These are phyloP conservation scores for Myrmaecium sp. DNA, from an alignment of 2,329 filamentous ascomycete genomes.

Conservation along the genomic window DNA sequence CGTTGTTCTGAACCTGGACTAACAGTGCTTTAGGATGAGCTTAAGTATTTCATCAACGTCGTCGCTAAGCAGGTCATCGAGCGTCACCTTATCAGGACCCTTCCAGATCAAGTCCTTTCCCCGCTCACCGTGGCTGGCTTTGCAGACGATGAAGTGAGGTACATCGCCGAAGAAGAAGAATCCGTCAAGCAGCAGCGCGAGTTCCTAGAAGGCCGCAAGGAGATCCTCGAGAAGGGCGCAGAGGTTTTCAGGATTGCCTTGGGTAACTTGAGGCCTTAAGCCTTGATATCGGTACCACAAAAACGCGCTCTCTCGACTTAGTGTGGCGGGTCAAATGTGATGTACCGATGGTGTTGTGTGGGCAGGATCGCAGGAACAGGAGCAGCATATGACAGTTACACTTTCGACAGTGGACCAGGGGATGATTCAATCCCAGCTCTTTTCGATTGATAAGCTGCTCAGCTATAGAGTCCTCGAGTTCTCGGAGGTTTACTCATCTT, in stretches of 20 bases:
- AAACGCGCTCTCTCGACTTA: too few relatives aligned
- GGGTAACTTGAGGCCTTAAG: too few relatives aligned
- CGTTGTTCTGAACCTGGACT: neutral
- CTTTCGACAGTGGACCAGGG: too few relatives aligned
- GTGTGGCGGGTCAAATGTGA: too few relatives aligned
- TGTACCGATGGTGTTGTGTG: too few relatives aligned
- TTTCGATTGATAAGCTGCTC: too few relatives aligned
- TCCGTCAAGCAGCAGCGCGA: slow-evolving; percentile 12
- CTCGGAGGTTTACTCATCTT: too few relatives aligned
- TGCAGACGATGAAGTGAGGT: slow-evolving; percentile 17
- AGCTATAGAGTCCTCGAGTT: too few relatives aligned
- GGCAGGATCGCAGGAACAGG: too few relatives aligned
- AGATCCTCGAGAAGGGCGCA: slow-evolving; percentile 19
- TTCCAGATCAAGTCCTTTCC: slow-evolving; percentile 14
- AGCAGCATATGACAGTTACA: too few relatives aligned
- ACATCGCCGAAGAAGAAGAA: slow-evolving; percentile 18
- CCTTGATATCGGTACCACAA: too few relatives aligned
- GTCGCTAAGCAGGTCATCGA: slow-evolving; percentile 23
- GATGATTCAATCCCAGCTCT: too few relatives aligned
- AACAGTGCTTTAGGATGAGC: slow-evolving; percentile 5
- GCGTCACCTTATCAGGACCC: slow-evolving; percentile 16
- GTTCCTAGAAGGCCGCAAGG: slow-evolving; percentile 12
- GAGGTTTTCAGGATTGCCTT: slow-evolving; percentile 15
- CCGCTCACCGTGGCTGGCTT: slow-evolving; percentile 14
- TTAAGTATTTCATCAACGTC: slow-evolving; percentile 19